Evolutionary conservation across 2,329 filamentous ascomycete genomes (phyloP).

Genomic region (Pseudocercospora pini-densiflorae): DNA sequence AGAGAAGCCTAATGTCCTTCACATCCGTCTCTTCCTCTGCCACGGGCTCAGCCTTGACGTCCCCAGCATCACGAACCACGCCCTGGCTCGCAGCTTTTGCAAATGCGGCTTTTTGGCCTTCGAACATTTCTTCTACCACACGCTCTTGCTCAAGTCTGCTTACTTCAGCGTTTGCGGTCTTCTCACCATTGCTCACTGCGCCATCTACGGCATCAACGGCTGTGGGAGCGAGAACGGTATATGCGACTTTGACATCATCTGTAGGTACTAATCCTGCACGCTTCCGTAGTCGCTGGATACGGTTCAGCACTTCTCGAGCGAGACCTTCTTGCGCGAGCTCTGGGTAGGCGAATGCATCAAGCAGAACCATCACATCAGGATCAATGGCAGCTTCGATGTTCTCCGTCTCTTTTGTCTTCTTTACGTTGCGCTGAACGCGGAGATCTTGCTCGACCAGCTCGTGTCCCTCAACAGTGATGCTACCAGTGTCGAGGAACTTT

Average conservation of each 20-base stretch:
- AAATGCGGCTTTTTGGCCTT: constrained; percentile 40
- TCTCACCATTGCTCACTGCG: constrained; percentile 28
- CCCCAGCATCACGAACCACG: constrained; percentile 29
- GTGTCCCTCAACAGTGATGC: constrained; percentile 84
- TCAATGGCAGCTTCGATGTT: constrained; percentile 87
- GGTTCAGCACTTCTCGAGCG: constrained; percentile 88
- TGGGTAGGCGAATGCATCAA: constrained; percentile 81
- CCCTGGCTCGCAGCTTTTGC: constrained; percentile 41
- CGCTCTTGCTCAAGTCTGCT: constrained; percentile 38
- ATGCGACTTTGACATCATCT: constrained; percentile 96
- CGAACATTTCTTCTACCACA: constrained; percentile 42
- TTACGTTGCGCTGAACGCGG: constrained; percentile 77
- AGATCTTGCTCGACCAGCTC: constrained; percentile 81
- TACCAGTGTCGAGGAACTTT: constrained; percentile 72
- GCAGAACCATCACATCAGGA: constrained; percentile 84
- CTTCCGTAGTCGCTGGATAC: constrained; percentile 91
- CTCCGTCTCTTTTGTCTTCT: constrained; percentile 71
- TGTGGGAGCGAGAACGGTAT: constrained; percentile 67
- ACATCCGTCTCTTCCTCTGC: constrained; percentile 85
- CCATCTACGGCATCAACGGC: constrained; percentile 27
- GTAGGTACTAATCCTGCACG: constrained; percentile 89
- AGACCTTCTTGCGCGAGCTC: constrained; percentile 88
- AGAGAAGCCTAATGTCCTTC: constrained; percentile 74
- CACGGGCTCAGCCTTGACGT: constrained; percentile 54
- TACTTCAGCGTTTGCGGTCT: constrained; percentile 33